A percentile compares a stretch with the other conserved stretches of the same genome.
These are phyloP conservation scores for Ailanthus altissimus DNA, from an alignment of 345 rosid species.

Conservation along the genomic window DNA sequence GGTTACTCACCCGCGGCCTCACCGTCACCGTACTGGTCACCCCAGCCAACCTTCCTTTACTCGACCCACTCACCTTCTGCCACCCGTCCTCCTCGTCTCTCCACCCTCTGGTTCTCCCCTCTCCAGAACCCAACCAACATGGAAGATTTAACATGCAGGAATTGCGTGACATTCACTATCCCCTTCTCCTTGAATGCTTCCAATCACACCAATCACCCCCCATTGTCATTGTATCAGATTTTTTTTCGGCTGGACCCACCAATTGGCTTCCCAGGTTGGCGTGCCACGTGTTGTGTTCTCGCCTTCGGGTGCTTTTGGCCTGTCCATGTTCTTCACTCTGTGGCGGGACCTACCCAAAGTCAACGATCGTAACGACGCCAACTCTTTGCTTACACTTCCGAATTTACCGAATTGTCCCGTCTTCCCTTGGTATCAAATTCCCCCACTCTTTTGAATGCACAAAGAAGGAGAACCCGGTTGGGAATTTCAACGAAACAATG, in stretches of 20 bases:
- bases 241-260: conserved; percentile 14
- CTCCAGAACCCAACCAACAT: neutral
- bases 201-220: conserved; percentile 45
- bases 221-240: conserved; percentile 30
- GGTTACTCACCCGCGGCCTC: conserved; percentile 48
- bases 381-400: conserved; percentile 24
- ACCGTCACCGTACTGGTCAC: conserved; percentile 49
- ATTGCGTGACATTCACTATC: conserved; percentile 36
- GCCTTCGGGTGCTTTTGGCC: conserved; percentile 45
- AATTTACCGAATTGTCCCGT: conserved; percentile 43
- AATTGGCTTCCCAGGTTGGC: conserved; percentile 44
- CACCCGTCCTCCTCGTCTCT: conserved; percentile 27
- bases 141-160: neutral
- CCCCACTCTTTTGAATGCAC: conserved; percentile 20
- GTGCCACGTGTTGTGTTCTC: conserved; percentile 50
- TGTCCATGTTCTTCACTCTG: conserved; percentile 29
- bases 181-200: conserved; percentile 46
- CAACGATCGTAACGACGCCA: conserved; percentile 7
- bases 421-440: conserved; percentile 43
- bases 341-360: conserved; percentile 32
- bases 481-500: conserved; percentile 36
- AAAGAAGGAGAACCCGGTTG: conserved; percentile 38
- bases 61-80: conserved; percentile 44
- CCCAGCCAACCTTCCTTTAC: conserved; percentile 41
- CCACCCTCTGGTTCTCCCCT: conserved; percentile 35